Conservation (phyloP, 768 basidiomycete species). For the Hygrophorus pudorinus region DNA sequence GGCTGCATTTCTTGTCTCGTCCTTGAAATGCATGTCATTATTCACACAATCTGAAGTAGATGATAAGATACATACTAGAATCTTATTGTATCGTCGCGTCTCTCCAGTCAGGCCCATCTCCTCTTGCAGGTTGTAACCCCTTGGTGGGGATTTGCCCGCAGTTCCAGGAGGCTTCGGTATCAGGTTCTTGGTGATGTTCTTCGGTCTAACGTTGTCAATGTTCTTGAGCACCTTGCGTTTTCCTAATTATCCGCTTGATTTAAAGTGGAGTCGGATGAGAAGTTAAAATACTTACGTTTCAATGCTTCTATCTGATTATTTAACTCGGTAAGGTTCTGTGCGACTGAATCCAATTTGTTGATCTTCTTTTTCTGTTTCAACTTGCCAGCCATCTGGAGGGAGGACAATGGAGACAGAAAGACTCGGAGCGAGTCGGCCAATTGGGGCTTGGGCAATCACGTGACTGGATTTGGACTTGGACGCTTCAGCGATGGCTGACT, state of each 20-base stretch:
- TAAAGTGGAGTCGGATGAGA: not conserved
- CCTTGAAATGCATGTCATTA: not conserved
- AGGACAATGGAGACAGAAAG: not conserved
- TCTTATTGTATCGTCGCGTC: not conserved
- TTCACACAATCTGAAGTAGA: not conserved
- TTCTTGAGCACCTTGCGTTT: not conserved
- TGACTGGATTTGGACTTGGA: not conserved
- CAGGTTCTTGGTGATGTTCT: not conserved
- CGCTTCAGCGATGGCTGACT: not conserved
- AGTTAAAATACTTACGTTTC: not conserved
- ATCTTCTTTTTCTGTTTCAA: not conserved
- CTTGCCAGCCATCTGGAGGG: not conserved
- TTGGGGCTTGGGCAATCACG: too few species aligned
- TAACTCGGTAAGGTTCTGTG: not conserved
- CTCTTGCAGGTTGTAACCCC: slow-evolving; percentile 1
- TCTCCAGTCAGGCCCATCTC: not conserved
- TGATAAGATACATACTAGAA: not conserved
- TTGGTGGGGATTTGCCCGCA: not conserved
- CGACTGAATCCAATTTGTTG: not conserved
- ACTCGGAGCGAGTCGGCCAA: too few species aligned
- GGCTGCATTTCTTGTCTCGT: not conserved
- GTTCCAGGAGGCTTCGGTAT: not conserved
- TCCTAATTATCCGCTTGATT: not conserved
- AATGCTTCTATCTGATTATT: not conserved
- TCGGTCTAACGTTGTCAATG: not conserved